Evolutionary conservation across 1,284 basidiomycete species (phyloP), one percentile per base, ranked within the genome.

Genomic region (Ustilago sp.): DNA sequence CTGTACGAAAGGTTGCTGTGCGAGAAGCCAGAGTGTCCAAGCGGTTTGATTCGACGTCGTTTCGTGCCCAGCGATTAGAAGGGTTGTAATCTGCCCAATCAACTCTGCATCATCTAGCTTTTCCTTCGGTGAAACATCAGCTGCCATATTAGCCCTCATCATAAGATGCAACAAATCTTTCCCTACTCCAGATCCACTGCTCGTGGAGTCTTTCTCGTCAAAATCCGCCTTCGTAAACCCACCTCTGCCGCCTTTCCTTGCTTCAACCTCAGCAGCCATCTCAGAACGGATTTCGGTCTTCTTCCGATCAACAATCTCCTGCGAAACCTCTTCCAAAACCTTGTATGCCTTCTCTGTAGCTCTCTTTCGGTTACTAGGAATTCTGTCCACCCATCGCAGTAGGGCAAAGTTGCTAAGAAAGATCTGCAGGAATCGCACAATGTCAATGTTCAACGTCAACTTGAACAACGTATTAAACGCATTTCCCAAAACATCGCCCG

Each of bases 1-100:
- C 52, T 85, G 82, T 2, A 80, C 35, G 2, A 48, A 15, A 0
- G 63, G 78, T 17, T 83, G 50, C 3, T 74, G 39, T 1, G 80
- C 69, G 1, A 85, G 71, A 1, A 78, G 41, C 50, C 66, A 68
- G 0, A 86, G 64, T 8, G 83, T 77, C 85, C 85, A 86, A 2
- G 70, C 60, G 12, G 80, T 74, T 41, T 82, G 82, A 9, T 81
- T 81, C 7, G 81, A 74, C 3, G 83, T 81, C 2, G 84, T 84
- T 56, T 86, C 85, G 71, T 85, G 83, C 0, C 84, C 84, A 3
- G 80, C 81, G 28, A 85, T 83, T 4, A 83, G 71, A 17, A 85
- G 70, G 0, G 82, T 83, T 5, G 81, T 81, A 19, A 84, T 73
- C 55, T 85, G 82, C 3, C 81, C 81, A 17, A 77, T 68, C 7